Evolutionary conservation across 371 early-diverging fungal genomes (phyloP).

Genomic region (Mucor velutinosus): DNA sequence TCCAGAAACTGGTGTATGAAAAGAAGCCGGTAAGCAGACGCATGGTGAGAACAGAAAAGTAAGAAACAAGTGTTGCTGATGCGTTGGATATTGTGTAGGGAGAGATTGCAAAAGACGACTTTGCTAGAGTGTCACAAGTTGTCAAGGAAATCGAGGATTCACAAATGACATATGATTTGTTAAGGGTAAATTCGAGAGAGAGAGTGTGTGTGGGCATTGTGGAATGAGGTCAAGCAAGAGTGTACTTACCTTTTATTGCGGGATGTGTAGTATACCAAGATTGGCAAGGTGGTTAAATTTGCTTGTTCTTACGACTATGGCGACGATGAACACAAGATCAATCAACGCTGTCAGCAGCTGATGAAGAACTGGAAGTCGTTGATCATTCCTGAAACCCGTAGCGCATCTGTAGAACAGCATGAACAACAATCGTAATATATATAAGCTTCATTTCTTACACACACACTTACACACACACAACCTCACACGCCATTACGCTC

Average conservation of each 20-base stretch:
- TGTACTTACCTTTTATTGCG: neutral
- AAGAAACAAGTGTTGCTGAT: neutral
- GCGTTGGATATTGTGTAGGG: conserved; percentile 18
- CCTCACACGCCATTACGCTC: neutral
- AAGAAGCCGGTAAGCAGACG: conserved; percentile 30
- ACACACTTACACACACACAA: neutral
- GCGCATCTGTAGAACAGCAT: conserved; percentile 10
- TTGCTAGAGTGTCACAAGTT: conserved; percentile 26
- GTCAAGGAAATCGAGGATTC: conserved; percentile 36
- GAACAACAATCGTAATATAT: conserved; percentile 14
- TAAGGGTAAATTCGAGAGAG: conserved; percentile 24
- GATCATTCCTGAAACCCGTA: conserved; percentile 13
- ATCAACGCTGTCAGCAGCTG: conserved; percentile 27
- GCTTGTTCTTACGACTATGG: conserved; percentile 32
- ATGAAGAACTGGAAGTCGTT: conserved; percentile 35
- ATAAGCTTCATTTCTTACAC: neutral
- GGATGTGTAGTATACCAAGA: conserved; percentile 37
- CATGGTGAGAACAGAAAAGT: neutral
- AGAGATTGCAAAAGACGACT: conserved; percentile 33
- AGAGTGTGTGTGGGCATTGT: neutral
- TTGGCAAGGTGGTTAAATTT: conserved; percentile 41
- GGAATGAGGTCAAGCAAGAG: neutral
- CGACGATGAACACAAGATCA: conserved; percentile 30
- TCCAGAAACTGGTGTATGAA: conserved; percentile 40
- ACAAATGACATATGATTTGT: conserved; percentile 29